Conservation (phyloP, 768 basidiomycete species). For the Gloeostereum incarnatum region DNA sequence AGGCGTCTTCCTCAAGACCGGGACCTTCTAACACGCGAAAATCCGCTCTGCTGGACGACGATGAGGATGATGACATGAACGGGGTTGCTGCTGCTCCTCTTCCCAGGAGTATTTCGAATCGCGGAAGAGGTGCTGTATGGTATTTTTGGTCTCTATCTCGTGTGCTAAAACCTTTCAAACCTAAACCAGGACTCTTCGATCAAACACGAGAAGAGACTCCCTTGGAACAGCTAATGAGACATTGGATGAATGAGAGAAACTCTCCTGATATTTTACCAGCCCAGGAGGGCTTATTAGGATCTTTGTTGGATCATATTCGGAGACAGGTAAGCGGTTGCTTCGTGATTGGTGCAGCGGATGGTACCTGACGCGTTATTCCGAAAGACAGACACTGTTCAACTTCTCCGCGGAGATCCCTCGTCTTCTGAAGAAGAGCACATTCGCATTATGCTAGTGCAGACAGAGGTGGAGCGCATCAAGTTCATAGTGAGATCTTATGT, state of each 20-base stretch:
- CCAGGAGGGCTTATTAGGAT: slow-evolving; percentile 58
- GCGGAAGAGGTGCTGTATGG: not conserved
- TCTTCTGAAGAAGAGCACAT: slow-evolving; percentile 92
- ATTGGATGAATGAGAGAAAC: slow-evolving; percentile 83
- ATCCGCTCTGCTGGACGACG: slow-evolving; percentile 2
- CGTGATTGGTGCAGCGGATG: slow-evolving; percentile 10
- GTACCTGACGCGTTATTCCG: too few relatives aligned
- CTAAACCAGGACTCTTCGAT: not conserved
- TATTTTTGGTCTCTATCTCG: too few relatives aligned
- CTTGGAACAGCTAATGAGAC: slow-evolving; percentile 61
- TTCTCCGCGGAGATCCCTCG: slow-evolving; percentile 68
- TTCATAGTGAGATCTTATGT: slow-evolving; percentile 88
- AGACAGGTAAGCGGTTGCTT: slow-evolving; percentile 50
- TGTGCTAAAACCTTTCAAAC: too few relatives aligned
- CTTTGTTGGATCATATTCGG: slow-evolving; percentile 66
- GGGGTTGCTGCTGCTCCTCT: slow-evolving; percentile 1
- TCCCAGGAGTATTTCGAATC: not conserved
- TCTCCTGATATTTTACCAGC: slow-evolving; percentile 72
- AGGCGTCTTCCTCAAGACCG: not conserved
- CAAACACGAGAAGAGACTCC: slow-evolving; percentile 35
- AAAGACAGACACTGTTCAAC: slow-evolving; percentile 78
- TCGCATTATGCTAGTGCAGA: slow-evolving; percentile 87
- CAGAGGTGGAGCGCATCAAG: slow-evolving; percentile 90
- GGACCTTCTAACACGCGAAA: not conserved
- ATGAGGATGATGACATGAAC: slow-evolving; percentile 4